phyloP scores from a whole-genome alignment of 805 yeast species.

The Lachancea lanzarotensis region DNA sequence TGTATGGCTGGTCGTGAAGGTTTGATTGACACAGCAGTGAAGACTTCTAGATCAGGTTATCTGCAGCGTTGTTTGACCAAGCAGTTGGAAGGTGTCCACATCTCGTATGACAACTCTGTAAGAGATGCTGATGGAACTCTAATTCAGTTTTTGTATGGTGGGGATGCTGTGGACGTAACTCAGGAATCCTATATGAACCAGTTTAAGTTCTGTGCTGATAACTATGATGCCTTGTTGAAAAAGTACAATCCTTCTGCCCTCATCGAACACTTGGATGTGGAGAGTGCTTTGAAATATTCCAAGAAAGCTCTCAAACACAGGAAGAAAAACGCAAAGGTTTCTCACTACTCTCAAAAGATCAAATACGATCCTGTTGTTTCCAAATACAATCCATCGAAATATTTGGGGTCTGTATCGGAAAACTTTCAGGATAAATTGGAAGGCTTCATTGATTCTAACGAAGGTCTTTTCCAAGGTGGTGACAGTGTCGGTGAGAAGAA shows the following conservation, averaged over 20 bases:
- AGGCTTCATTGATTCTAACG: constrained; percentile 51
- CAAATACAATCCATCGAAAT: constrained; percentile 79
- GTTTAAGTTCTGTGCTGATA: constrained; percentile 87
- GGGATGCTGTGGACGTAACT: constrained; percentile 91
- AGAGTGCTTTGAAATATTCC: constrained; percentile 67
- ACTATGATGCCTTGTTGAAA: constrained; percentile 76
- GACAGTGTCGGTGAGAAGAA: constrained; percentile 57
- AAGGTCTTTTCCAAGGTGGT: constrained; percentile 47
- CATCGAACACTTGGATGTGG: constrained; percentile 72
- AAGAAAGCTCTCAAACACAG: constrained; percentile 73
- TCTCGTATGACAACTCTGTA: constrained; percentile 88
- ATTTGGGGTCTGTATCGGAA: constrained; percentile 90
- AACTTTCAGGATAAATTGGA: constrained; percentile 79
- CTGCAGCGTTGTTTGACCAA: constrained; percentile 97
- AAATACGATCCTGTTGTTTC: constrained; percentile 88
- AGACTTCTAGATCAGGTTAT: constrained; percentile 97
- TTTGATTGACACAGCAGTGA: constrained; percentile 97
- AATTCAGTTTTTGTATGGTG: constrained; percentile 94
- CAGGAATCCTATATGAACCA: constrained; percentile 91
- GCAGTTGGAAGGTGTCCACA: constrained; percentile 95
- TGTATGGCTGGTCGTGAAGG: constrained; percentile 99
- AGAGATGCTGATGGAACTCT: constrained; percentile 93
- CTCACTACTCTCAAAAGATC: constrained; percentile 54
- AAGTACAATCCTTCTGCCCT: constrained; percentile 80
- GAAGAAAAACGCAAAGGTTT: constrained; percentile 54